phyloP scores from a whole-genome alignment of 1,284 basidiomycete genomes.

The Cutaneotrichosporon sp. region DNA sequence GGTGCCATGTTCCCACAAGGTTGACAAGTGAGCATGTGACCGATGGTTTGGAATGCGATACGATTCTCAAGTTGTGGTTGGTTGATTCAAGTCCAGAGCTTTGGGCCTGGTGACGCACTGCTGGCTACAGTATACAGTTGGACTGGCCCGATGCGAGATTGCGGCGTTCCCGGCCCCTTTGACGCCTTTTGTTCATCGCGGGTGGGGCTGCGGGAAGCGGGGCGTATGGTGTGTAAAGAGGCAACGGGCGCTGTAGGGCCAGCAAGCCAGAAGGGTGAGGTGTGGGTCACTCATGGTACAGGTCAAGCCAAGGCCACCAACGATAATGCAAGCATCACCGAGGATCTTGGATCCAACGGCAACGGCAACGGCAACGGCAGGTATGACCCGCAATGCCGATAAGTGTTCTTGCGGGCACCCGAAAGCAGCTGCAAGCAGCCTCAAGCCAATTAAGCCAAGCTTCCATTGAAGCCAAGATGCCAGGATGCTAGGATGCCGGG shows the following conservation, averaged over 20 bases:
- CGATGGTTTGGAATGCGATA: background rate
- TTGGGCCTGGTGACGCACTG: slow-evolving; percentile 1
- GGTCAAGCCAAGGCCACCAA: no score
- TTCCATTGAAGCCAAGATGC: no score
- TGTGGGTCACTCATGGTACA: background rate
- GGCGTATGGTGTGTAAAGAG: background rate
- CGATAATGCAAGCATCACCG: no score
- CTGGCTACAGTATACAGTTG: background rate
- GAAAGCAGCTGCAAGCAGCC: background rate
- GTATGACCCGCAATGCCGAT: background rate
- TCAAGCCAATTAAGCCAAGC: no score
- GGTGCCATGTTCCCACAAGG: background rate
- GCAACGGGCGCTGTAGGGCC: background rate
- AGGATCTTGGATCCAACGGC: background rate
- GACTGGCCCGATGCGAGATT: no score
- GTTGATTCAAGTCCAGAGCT: background rate
- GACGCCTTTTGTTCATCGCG: background rate
- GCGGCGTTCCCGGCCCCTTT: background rate
- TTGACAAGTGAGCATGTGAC: slow-evolving; percentile 1
- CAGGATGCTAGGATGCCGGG: no score
- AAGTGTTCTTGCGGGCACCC: background rate
- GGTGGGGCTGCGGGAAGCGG: background rate
- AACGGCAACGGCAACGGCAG: background rate
- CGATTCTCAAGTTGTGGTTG: background rate
- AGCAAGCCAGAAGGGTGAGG: background rate